phyloP scores from a whole-genome alignment of 2,329 filamentous ascomycete genomes.

The Xylaria sp. region DNA sequence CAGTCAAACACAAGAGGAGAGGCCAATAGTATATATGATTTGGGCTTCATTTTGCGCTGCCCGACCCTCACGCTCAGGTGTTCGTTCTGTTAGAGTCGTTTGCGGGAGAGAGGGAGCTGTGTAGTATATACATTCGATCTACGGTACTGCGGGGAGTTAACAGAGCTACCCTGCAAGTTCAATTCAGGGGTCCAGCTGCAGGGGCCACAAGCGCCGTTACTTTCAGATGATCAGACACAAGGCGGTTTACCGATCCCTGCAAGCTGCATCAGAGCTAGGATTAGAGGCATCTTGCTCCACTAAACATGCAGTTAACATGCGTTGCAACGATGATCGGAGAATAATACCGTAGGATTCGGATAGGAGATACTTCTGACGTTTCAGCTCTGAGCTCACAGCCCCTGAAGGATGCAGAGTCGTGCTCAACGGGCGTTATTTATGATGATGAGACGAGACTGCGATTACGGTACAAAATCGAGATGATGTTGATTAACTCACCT shows the following conservation, averaged over 20 bases:
- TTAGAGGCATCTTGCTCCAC: conserved; percentile 24
- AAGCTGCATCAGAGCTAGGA: conserved; percentile 5
- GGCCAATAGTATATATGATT: conserved; percentile 30
- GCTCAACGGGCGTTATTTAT: not conserved
- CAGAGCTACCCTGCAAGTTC: conserved; percentile 39
- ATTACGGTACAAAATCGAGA: conserved; percentile 23
- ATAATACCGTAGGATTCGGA: not conserved
- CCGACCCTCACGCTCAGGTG: not conserved
- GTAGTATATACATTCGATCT: not conserved
- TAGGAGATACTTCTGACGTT: conserved; percentile 41
- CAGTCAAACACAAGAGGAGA: conserved; percentile 28
- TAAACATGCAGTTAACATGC: conserved; percentile 30
- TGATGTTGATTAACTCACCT: not conserved
- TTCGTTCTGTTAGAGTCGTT: not conserved
- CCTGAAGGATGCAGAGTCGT: conserved; percentile 4
- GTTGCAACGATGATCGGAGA: conserved; percentile 7
- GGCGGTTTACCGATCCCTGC: conserved; percentile 34
- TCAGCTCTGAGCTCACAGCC: conserved; percentile 41
- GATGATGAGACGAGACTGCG: not conserved
- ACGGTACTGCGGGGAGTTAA: conserved; percentile 9
- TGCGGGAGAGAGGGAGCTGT: not conserved
- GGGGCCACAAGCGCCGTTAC: conserved; percentile 23
- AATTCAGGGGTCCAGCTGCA: conserved; percentile 43
- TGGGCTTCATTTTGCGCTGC: conserved; percentile 39
- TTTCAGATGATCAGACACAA: conserved; percentile 41